Conservation (phyloP, 768 basidiomycete genomes). For the Fomitopsis pulvina region DNA sequence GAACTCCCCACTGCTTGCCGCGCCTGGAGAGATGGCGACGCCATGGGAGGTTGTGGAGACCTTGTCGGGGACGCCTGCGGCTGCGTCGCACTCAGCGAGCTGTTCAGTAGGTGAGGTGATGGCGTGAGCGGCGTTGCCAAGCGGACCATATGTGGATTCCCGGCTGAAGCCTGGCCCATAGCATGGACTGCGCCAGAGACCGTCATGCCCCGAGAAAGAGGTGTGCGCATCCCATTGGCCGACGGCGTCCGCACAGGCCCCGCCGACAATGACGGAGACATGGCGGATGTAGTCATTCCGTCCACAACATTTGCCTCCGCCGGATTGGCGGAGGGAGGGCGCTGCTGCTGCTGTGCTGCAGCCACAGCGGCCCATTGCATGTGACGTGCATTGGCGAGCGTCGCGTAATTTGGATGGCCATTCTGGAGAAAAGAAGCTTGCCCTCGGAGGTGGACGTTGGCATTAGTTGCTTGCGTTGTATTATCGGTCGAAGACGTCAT, state of each 20-base stretch:
- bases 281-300: conserved; percentile 31
- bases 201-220: conserved; percentile 10
- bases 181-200: conserved; percentile 8
- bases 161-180: conserved; percentile 14
- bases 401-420: conserved; percentile 34
- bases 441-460: conserved; percentile 22
- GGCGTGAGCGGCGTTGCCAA: conserved; percentile 22
- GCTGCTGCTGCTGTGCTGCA: conserved; percentile 18
- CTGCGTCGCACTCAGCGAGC: conserved; percentile 19
- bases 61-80: conserved; percentile 26
- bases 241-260: conserved; percentile 46
- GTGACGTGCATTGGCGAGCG: conserved; percentile 32
- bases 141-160: conserved; percentile 17
- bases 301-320: conserved; percentile 25
- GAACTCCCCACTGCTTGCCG: conserved; percentile 26
- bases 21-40: conserved; percentile 26
- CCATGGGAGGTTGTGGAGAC: conserved; percentile 22
- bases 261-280: conserved; percentile 29
- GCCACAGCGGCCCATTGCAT: conserved; percentile 22
- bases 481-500: conserved; percentile 32
- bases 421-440: conserved; percentile 31
- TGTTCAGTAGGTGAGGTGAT: conserved; percentile 25
- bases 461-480: conserved; percentile 25
- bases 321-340: conserved; percentile 17
- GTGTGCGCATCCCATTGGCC: conserved; percentile 46